These are phyloP conservation scores for Sarcocystis neurona DNA, from an alignment of 169 alveolate species.

Conservation along the genomic window DNA sequence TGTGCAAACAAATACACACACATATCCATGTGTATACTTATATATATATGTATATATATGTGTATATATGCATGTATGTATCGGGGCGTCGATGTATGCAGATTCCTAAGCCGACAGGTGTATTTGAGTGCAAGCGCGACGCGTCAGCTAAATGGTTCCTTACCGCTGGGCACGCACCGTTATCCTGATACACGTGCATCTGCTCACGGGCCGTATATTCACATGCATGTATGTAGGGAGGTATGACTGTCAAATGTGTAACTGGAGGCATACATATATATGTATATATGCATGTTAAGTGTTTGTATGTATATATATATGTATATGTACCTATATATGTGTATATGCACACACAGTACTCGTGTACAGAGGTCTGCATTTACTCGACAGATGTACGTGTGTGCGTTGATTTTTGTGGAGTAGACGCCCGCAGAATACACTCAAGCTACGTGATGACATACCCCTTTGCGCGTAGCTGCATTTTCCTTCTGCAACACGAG, in stretches of 20 bases:
- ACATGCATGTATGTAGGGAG: neutral
- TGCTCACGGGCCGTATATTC: too few species aligned
- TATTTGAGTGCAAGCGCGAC: too few species aligned
- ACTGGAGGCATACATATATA: neutral
- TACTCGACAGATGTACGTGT: too few species aligned
- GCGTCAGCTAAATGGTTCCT: too few species aligned
- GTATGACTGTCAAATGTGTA: neutral
- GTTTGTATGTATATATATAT: neutral
- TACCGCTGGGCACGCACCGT: too few species aligned
- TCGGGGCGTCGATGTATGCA: too few species aligned
- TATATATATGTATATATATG: neutral
- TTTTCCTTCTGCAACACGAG: slow-evolving; percentile 25
- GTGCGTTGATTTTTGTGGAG: neutral
- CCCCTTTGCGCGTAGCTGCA: slow-evolving; percentile 1
- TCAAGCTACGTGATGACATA: slow-evolving; percentile 8
- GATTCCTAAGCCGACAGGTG: too few species aligned
- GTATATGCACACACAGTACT: neutral
- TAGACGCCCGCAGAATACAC: neutral
- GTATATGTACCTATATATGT: neutral
- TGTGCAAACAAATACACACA: neutral
- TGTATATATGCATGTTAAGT: neutral
- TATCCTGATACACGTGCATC: too few species aligned
- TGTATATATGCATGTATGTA: neutral
- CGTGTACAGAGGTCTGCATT: too few species aligned
- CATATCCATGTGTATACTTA: neutral